A percentile compares a stretch with the other conserved stretches of the same genome.
phyloP scores from a whole-genome alignment of 306 rosid species.

The Gleditsia sinensis region DNA sequence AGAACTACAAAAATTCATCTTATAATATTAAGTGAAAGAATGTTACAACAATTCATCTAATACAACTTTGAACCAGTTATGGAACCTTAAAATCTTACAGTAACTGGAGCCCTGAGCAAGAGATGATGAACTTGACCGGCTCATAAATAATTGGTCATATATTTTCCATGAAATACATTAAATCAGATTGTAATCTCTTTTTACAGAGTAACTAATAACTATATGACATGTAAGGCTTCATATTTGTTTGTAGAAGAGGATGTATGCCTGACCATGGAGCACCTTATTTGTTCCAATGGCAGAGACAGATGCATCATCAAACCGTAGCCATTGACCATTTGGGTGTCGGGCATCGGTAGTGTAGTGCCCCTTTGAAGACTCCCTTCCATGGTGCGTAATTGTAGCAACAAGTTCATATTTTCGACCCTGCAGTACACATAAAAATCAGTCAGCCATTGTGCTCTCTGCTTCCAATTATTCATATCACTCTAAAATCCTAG shows the following conservation, averaged over 20 bases:
- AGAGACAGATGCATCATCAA: constrained; percentile 78
- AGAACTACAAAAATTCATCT: constrained; percentile 38
- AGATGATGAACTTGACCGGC: too few relatives aligned
- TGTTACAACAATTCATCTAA: constrained; percentile 41
- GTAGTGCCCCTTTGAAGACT: constrained; percentile 91
- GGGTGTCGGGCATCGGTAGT: constrained; percentile 76
- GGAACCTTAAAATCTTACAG: constrained; percentile 14
- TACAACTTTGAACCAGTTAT: not conserved
- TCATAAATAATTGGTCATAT: too few relatives aligned
- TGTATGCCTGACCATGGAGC: constrained; percentile 86
- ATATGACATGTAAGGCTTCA: constrained; percentile 31
- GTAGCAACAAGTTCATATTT: constrained; percentile 88
- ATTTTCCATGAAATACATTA: constrained; percentile 8
- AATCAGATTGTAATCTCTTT: not conserved
- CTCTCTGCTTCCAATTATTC: too few relatives aligned
- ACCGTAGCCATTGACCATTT: constrained; percentile 75
- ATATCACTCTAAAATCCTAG: too few relatives aligned
- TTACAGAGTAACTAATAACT: not conserved
- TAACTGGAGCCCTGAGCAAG: not conserved
- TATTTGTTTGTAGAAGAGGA: constrained; percentile 74
- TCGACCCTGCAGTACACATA: constrained; percentile 63
- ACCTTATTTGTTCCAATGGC: constrained; percentile 67
- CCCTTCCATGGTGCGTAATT: constrained; percentile 93
- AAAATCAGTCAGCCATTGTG: constrained; percentile 3
- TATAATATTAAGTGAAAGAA: constrained; percentile 6